Percentiles rank a stretch among this genome's conserved stretches.
Evolutionary conservation across 169 alveolate genomes (phyloP).

Genomic region (Neospora caninum): DNA sequence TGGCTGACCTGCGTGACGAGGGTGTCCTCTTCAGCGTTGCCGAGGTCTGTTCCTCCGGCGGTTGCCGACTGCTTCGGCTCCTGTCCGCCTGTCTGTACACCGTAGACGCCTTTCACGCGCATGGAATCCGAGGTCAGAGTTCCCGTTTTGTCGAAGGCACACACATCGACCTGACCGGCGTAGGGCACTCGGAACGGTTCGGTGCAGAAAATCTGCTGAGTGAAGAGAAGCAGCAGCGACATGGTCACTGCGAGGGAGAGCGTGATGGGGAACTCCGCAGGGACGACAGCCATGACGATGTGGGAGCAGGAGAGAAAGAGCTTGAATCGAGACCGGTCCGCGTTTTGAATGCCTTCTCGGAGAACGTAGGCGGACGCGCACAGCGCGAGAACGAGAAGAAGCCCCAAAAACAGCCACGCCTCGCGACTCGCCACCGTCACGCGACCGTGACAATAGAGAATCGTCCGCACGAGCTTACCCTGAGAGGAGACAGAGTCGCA

Average conservation of each 20-base stretch:
- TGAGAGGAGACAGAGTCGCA: conserved; percentile 69
- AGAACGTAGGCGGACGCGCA: conserved; percentile 92
- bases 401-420: conserved; percentile 90
- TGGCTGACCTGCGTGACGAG: neutral
- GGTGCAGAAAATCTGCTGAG: conserved; percentile 95
- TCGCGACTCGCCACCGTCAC: conserved; percentile 83
- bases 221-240: conserved; percentile 90
- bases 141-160: conserved; percentile 99
- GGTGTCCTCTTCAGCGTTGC: neutral
- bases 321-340: conserved; percentile 77
- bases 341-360: conserved; percentile 73
- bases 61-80: neutral
- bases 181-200: conserved; percentile 89
- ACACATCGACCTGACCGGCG: conserved; percentile 79
- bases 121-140: conserved; percentile 95
- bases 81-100: neutral
- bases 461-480: conserved; percentile 97
- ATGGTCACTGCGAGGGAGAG: conserved; percentile 97
- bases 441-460: conserved; percentile 83
- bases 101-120: conserved; percentile 83
- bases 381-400: conserved; percentile 93
- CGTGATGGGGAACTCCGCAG: conserved; percentile 99
- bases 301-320: conserved; percentile 93
- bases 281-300: conserved; percentile 97
- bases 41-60: neutral